These are phyloP conservation scores for Hyaloperonospora brassicae DNA, from an alignment of 352 stramenopile species.

Conservation along the genomic window DNA sequence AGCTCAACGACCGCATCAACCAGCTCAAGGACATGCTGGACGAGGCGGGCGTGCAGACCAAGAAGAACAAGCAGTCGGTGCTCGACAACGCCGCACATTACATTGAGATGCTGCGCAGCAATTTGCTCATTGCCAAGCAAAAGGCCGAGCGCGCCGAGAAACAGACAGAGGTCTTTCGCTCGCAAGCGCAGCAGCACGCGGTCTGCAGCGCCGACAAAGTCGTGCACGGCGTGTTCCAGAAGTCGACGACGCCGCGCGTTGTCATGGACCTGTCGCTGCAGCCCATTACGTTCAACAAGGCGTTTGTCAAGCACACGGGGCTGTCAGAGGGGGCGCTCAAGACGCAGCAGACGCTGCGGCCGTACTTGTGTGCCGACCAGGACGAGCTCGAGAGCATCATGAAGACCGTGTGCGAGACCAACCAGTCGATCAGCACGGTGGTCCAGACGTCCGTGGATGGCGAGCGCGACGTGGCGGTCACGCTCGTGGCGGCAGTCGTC, in stretches of 20 bases:
- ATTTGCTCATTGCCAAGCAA: conserved; percentile 50
- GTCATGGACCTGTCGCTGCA: conserved; percentile 53
- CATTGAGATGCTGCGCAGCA: conserved; percentile 58
- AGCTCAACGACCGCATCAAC: conserved; percentile 82
- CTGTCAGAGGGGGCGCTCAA: conserved; percentile 39
- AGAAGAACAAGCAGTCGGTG: conserved; percentile 78
- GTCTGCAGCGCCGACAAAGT: conserved; percentile 24
- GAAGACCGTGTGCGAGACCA: conserved; percentile 34
- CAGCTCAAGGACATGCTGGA: conserved; percentile 61
- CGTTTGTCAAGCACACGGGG: conserved; percentile 47
- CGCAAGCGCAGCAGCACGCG: conserved; percentile 23
- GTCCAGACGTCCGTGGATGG: conserved; percentile 25
- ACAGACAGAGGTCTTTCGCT: conserved; percentile 40
- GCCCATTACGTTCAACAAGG: conserved; percentile 47
- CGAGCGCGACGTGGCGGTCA: conserved; percentile 11
- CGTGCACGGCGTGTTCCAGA: conserved; percentile 44
- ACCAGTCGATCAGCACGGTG: conserved; percentile 35
- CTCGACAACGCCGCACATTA: conserved; percentile 65
- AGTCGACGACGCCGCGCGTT: conserved; percentile 50
- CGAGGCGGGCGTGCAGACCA: conserved; percentile 56
- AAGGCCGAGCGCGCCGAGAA: conserved; percentile 51
- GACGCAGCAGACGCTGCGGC: conserved; percentile 48
- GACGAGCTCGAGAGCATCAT: conserved; percentile 39
- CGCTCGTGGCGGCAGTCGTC: conserved; percentile 41
- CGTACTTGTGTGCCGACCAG: conserved; percentile 43